Percentiles rank a stretch among this genome's conserved stretches.
These are phyloP conservation scores for Suhomyces pyralidae DNA, from an alignment of 805 yeast species.

Conservation along the genomic window DNA sequence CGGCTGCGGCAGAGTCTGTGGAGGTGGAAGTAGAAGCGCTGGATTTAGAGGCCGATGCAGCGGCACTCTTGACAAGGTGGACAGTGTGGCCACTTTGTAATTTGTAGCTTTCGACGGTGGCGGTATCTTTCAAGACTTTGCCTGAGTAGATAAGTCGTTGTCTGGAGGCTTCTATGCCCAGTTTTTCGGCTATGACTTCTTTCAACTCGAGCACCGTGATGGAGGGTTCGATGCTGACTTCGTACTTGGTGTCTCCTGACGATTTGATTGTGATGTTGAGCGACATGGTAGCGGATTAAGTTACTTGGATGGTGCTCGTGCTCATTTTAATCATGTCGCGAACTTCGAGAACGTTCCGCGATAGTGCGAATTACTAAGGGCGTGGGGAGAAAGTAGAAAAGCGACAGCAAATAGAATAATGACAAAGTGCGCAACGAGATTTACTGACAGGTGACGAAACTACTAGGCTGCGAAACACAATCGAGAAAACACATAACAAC, in stretches of 20 bases:
- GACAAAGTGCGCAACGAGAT: no score
- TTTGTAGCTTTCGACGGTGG: conserved; percentile 71
- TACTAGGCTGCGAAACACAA: no score
- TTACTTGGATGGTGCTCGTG: background rate
- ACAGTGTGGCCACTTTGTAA: conserved; percentile 83
- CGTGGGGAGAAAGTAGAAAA: no score
- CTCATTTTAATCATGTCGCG: background rate
- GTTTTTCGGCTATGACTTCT: conserved; percentile 52
- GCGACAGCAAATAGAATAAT: no score
- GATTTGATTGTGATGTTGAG: conserved; percentile 37
- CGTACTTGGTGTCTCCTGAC: conserved; percentile 79
- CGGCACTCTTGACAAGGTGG: conserved; percentile 84
- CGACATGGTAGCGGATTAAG: background rate
- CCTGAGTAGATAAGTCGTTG: conserved; percentile 94
- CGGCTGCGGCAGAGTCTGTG: conserved; percentile 15
- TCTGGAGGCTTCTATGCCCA: conserved; percentile 69
- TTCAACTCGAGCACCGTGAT: conserved; percentile 69
- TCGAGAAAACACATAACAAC: no score
- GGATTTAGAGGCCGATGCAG: conserved; percentile 30
- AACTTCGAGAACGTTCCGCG: background rate
- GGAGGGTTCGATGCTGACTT: conserved; percentile 51
- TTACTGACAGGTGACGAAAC: no score
- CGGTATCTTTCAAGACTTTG: conserved; percentile 82
- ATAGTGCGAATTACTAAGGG: background rate
- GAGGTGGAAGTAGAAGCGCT: conserved; percentile 18